Evolutionary conservation across 441 rosid genomes (phyloP).

Genomic region (Eruca vesicaria): DNA sequence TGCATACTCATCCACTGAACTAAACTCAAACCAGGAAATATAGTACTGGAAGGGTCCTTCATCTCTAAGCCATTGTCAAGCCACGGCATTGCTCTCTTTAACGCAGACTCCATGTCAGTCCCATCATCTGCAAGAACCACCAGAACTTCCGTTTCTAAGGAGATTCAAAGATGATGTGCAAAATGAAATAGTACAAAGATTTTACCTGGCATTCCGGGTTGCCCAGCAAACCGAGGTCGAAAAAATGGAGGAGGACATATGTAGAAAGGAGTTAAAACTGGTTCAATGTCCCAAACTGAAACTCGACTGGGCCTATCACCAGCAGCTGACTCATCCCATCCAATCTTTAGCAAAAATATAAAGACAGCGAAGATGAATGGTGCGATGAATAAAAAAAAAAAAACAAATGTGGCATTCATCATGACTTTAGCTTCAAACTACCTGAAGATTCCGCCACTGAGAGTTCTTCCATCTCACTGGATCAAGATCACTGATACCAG

Average conservation of each 20-base stretch:
- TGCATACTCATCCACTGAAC: constrained; percentile 99
- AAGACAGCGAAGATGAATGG: not conserved
- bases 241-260: constrained; percentile 91
- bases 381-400: not conserved
- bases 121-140: constrained; percentile 67
- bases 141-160: not conserved
- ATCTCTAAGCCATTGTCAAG: constrained; percentile 79
- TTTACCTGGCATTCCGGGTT: constrained; percentile 81
- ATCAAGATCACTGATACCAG: constrained; percentile 85
- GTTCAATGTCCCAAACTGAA: constrained; percentile 97
- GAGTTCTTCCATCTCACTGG: constrained; percentile 88
- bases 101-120: constrained; percentile 78
- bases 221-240: constrained; percentile 77
- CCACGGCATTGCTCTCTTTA: constrained; percentile 97
- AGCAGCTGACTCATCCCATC: constrained; percentile 98
- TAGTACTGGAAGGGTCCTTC: constrained; percentile 72
- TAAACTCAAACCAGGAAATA: constrained; percentile 89
- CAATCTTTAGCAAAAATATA: constrained; percentile 62
- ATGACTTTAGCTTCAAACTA: constrained; percentile 29
- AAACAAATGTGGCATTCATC: not conserved
- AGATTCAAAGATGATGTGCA: constrained; percentile 1
- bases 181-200: constrained; percentile 8
- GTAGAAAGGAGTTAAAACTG: constrained; percentile 88
- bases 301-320: constrained; percentile 83
- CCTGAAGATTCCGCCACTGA: constrained; percentile 99